Evolutionary conservation across 352 stramenopile species (phyloP), one percentile per base, ranked within the genome.

Genomic region (Bremia lactucae): DNA sequence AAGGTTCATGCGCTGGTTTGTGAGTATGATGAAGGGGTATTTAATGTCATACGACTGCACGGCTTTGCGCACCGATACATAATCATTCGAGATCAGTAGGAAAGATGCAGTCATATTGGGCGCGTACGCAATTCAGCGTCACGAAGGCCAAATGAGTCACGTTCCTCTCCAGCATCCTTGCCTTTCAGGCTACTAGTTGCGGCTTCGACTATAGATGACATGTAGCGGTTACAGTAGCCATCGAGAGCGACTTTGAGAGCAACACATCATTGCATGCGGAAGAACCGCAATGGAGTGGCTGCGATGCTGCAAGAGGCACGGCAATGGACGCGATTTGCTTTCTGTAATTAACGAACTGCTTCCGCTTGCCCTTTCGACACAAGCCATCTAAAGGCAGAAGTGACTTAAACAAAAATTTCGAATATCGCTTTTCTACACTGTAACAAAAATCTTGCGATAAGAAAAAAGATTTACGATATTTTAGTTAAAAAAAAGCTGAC

Each of bases 241-340:
- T 31, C 2, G 52, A 48, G 1, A 49, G 21, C 4, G 42, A 61
- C 2, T 11, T 45, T 0, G 70, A 68, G 7, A 43, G 49, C 2
- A 28, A 52, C 15, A 42, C 33, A 20, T 26, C 24, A 13, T 41
- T 82, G 28, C 71, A 64, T 35, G 66, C 72, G 14, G 72, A 74
- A 38, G 76, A 89, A 44, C 72, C 7, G 63, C 73, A 11, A 82
- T 89, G 55, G 56, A 79, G 41, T 86, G 75, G 77, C 46, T 89
- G 3, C 56, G 57, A 13, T 72, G 49, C 15, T 69, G 60, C 1
- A 68, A 83, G 21, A 70, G 66, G 20, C 45, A 65, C 29, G 77
- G 72, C 1, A 70, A 85, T 16, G 59, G 55, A 6, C 23, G 19
- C 0, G 63, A 83, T 31, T 43, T 86, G 21, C 24, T 65, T 14